These are phyloP conservation scores for Mycena pura DNA, from an alignment of 768 basidiomycete species.

Conservation along the genomic window DNA sequence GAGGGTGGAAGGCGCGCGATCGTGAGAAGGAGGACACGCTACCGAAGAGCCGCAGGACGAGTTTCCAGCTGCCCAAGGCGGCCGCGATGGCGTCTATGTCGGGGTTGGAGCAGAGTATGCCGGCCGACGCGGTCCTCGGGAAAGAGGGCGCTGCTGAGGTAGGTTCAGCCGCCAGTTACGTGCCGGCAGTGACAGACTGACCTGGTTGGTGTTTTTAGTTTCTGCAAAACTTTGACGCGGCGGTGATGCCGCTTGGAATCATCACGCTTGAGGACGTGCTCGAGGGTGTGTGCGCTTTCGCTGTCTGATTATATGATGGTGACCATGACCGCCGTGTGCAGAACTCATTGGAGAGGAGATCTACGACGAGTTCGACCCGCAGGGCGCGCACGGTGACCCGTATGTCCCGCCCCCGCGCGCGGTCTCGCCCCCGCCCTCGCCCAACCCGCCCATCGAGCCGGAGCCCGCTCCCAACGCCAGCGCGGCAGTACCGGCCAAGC, in stretches of 20 bases:
- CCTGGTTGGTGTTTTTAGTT: slow-evolving; percentile 54
- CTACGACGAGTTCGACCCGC: slow-evolving; percentile 87
- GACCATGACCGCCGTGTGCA: slow-evolving; percentile 33
- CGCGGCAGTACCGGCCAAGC: no score
- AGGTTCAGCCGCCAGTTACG: slow-evolving; percentile 27
- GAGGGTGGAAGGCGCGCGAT: slow-evolving; percentile 14
- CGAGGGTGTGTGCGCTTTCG: slow-evolving; percentile 67
- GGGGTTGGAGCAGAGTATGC: slow-evolving; percentile 81
- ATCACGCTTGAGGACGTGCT: slow-evolving; percentile 94
- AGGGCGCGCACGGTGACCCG: slow-evolving; percentile 69
- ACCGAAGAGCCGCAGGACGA: slow-evolving; percentile 40
- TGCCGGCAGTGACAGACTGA: background rate
- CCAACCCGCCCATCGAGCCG: no score
- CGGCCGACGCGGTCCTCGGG: slow-evolving; percentile 84
- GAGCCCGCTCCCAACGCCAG: no score
- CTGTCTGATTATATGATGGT: background rate
- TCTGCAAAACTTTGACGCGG: slow-evolving; percentile 81
- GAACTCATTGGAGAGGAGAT: slow-evolving; percentile 94
- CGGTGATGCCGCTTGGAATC: slow-evolving; percentile 86
- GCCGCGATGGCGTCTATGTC: slow-evolving; percentile 53
- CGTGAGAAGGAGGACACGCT: slow-evolving; percentile 5
- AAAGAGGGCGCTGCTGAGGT: slow-evolving; percentile 81
- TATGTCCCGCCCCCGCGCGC: slow-evolving; percentile 47
- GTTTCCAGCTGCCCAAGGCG: slow-evolving; percentile 49
- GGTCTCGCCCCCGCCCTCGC: slow-evolving; percentile 33